phyloP scores from a whole-genome alignment of 768 basidiomycete genomes.

The Strobilomyces echinocephalus region DNA sequence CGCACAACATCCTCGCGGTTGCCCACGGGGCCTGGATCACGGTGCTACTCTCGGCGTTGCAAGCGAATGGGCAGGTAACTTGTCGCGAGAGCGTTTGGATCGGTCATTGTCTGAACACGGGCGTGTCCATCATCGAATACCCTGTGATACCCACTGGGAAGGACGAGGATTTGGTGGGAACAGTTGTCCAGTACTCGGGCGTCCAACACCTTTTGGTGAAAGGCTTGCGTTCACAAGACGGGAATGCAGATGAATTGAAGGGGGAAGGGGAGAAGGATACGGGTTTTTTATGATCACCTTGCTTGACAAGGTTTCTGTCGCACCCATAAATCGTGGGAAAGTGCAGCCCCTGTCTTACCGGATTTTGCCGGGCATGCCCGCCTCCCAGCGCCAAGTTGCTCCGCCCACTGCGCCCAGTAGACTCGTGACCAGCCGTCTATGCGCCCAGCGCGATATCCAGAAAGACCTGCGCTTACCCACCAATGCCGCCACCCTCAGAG shows the following conservation, averaged over 20 bases:
- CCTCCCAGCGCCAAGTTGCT: too few relatives aligned
- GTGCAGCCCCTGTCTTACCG: too few relatives aligned
- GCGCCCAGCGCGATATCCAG: too few relatives aligned
- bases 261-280: neutral
- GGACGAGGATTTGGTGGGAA: constrained; percentile 26
- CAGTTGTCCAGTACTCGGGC: constrained; percentile 51
- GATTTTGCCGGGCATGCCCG: too few relatives aligned
- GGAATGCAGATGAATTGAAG: constrained; percentile 48
- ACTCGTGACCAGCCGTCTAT: too few relatives aligned
- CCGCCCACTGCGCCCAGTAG: too few relatives aligned
- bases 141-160: constrained; percentile 22
- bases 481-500: too few relatives aligned
- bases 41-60: constrained; percentile 45
- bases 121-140: constrained; percentile 57
- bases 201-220: constrained; percentile 44
- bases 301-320: too few relatives aligned
- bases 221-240: constrained; percentile 33
- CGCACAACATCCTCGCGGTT: constrained; percentile 47
- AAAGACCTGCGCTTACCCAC: too few relatives aligned
- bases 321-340: too few relatives aligned
- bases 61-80: constrained; percentile 36
- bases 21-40: constrained; percentile 66
- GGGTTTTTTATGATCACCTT: neutral
- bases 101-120: constrained; percentile 25
- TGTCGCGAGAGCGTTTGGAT: constrained; percentile 31